Conservation (phyloP, 1,284 basidiomycete species). For the Rugosomyces carneus region DNA sequence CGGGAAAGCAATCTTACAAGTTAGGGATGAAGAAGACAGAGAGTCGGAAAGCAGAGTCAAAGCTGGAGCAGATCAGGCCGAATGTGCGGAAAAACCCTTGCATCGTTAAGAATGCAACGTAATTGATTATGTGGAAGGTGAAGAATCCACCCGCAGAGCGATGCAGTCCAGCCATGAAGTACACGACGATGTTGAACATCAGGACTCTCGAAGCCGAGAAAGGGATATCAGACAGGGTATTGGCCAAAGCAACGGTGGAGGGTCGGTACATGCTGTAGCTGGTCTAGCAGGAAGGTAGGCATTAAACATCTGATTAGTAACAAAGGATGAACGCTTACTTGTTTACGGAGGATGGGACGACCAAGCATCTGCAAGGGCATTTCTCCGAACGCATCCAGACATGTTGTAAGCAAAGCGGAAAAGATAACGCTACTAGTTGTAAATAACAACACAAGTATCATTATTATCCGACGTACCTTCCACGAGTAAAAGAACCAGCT, state of each 20-base stretch:
- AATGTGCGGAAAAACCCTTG: slow-evolving; percentile 74
- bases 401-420: slow-evolving; percentile 64
- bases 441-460: background rate
- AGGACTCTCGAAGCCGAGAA: slow-evolving; percentile 62
- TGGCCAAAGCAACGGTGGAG: slow-evolving; percentile 65
- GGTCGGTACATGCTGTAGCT: slow-evolving; percentile 80
- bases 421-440: slow-evolving; percentile 61
- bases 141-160: slow-evolving; percentile 63
- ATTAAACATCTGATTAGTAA: background rate
- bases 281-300: slow-evolving; percentile 46
- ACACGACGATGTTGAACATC: slow-evolving; percentile 66
- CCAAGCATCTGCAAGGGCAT: slow-evolving; percentile 72
- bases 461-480: slow-evolving; percentile 30
- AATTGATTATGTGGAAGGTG: slow-evolving; percentile 65
- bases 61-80: slow-evolving; percentile 58
- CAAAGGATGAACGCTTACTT: slow-evolving; percentile 25
- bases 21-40: slow-evolving; percentile 59
- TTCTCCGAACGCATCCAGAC: slow-evolving; percentile 76
- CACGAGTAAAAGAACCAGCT: slow-evolving; percentile 82
- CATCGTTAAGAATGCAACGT: slow-evolving; percentile 56
- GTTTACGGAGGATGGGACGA: slow-evolving; percentile 66
- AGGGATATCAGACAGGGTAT: slow-evolving; percentile 73
- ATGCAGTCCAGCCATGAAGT: slow-evolving; percentile 67
- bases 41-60: slow-evolving; percentile 55
- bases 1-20: slow-evolving; percentile 34